Base-by-base conservation (phyloP, 192 early-diverging fungal genomes). In the Spizellomyces punctatus region DNA sequence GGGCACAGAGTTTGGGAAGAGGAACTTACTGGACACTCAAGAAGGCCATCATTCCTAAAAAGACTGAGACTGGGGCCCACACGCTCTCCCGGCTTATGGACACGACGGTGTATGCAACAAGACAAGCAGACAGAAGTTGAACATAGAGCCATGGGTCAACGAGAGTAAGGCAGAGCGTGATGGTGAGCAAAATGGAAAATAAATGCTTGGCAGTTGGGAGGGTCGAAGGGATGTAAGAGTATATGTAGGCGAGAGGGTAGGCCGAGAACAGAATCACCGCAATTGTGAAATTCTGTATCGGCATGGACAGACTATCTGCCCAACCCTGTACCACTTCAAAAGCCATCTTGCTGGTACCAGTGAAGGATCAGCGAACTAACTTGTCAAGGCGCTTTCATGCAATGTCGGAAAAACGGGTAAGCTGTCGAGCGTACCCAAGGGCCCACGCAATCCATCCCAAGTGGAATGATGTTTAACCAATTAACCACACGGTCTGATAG, bases 131-230 rank as follows among this genome's bases (percentile, higher is more conserved):
- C 5, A 74, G 27, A 49, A 74, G 57, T 58, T 74, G 63, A 14
- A 58, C 8, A 58, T 46, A 66, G 36, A 66, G 27, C 19, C 10
- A 27, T 12, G 22, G 21, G 10, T 58, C 63, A 36, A 74, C 49
- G n/a, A 74, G 36, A 41, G 50, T 36, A 6, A 52, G 14, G 55
- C 63, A 59, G 50, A 74, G 54, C 10, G 43, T 19, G 7, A 63
- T 48, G 5, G 72, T 59, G 49, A 66, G 7, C 6, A 46, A 45
- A 36, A 74, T 58, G 64, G 72, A 74, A 47, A 67, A 74, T n/a
- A 66, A 10, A 58, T 74, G 72, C 46, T 67, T 52, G 19, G 56
- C 42, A 7, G 72, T 66, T 5, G 56, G 21, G 9, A 64, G 10
- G 21, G 45, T 12, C 42, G 50, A n/a, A 12, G 72, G 72, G 10